phyloP scores from a whole-genome alignment of 257 asterid species.

The Solanum rostratum region DNA sequence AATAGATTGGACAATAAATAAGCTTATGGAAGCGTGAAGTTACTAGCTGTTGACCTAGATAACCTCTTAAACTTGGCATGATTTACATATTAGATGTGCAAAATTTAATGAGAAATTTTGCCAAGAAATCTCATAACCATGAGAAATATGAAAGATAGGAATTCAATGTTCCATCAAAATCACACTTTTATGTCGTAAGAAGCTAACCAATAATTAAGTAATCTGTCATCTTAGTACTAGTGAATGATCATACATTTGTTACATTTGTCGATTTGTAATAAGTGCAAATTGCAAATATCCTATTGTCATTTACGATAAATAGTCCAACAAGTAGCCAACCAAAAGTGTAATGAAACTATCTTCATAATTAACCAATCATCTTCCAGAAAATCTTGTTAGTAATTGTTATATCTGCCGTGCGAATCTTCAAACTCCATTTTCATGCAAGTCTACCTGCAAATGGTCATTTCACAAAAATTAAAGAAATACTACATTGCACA shows the following conservation, averaged over 20 bases:
- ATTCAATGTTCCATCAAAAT: neutral
- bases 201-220: neutral
- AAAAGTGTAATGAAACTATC: neutral
- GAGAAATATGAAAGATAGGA: neutral
- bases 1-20: too few species aligned
- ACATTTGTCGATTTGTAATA: neutral
- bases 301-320: neutral
- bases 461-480: neutral
- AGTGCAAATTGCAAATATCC: neutral
- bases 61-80: too few species aligned
- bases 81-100: too few species aligned
- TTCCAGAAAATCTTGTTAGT: neutral
- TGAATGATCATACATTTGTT: neutral
- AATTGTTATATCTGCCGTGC: neutral
- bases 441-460: neutral
- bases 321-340: neutral
- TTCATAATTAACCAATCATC: neutral
- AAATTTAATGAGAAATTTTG: too few species aligned
- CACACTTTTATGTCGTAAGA: neutral
- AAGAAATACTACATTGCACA: neutral
- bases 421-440: neutral
- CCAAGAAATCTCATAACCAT: neutral
- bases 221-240: neutral
- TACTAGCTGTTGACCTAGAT: too few species aligned
- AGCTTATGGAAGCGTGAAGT: too few species aligned